Base-by-base conservation (phyloP, 2,329 filamentous ascomycete genomes). In the Cladosporium sp. region DNA sequence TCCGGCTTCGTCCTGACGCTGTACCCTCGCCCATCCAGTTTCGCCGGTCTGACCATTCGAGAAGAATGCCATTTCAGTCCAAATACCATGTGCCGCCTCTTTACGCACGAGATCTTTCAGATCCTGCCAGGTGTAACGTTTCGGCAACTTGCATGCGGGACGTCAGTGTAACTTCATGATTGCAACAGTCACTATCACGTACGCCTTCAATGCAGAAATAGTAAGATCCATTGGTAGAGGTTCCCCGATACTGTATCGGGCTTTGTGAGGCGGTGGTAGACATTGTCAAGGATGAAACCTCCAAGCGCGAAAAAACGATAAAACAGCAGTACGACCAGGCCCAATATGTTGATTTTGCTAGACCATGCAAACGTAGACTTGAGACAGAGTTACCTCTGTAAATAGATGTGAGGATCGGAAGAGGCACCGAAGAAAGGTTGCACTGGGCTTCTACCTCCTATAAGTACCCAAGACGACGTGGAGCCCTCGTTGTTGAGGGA, bases 91-190 rank as follows among this genome's bases (percentile, higher is more conserved):
- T 5, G 67, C 66, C 21, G 72, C 73, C 53, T 69, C 37, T 46
- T 49, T 31, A 26, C 66, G 72, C 23, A 75, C 70, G 14, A 75
- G 65, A 64, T 76, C 74, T 63, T 76, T 76, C 29, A 75, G 60
- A 57, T 75, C 69, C 61, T 75, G 72, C 74, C 74, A 76, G 40
- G 73, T 75, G 66, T 72, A 75, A 33, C 64, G 58, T 33, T 50
- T 56, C 35, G 73, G 73, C 29, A 76, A 69, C 74, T 75, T 11
- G 62, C 23, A 52, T 56, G 21, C 40, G n/a, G 18, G 31, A 55
- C 50, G 61, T 63, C 50, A 63, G 61, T 31, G 49, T 40, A n/a
- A 55, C 10, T 14, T 33, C 33, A 40, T 53, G 16, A 7, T 10
- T 40, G 31, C 23, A 53, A 21, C 6, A 3, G 23, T 31, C 23